Evolutionary conservation across 1,139 yeast genomes (phyloP), one percentile per base, ranked within the genome.

Genomic region (Candida albicans): DNA sequence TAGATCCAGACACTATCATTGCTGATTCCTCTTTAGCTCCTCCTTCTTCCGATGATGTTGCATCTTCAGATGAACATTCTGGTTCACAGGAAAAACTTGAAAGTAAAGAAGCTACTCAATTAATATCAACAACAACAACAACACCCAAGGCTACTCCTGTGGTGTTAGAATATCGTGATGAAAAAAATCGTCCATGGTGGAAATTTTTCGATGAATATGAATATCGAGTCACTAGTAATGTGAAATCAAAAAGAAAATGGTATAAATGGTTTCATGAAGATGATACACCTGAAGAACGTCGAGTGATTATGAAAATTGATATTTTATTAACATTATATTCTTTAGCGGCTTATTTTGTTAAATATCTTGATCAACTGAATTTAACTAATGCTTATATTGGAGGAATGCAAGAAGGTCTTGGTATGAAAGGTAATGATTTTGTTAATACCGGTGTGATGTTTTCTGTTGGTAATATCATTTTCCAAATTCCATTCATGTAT

Each of bases 351-450:
- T 84, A 82, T 60, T 85, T 88, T 86, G 83, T 82, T 40, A 84
- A 84, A 56, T 81, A 81, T 45, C 66, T 85, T 41, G 91, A 85
- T 58, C 77, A 77, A 46, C 70, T 81, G 38, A 79, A 77, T 55
- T 66, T 81, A 41, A 77, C 79, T 44, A 82, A 81, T 56, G 89
- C 90, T n/a, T 85, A 84, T 57, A 82, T 84, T 38, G 77, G 84
- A 13, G 83, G 84, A 10, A 70, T 85, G 73, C 67, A 77, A 50
- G 80, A 80, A 53, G 81, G 73, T 40, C 65, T 85, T 36, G 67
- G 72, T 26, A 77, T 86, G 79, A 61, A 70, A 49, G 87, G 87
- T n/a, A 82, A 81, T 51, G 87, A 84, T 53, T 77, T 79, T 59
- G 82, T 78, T 46, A 67, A 80, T 54, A 80, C 86, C 4, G 82